phyloP scores from a whole-genome alignment of 441 rosid species.

The Viola pubescens region DNA sequence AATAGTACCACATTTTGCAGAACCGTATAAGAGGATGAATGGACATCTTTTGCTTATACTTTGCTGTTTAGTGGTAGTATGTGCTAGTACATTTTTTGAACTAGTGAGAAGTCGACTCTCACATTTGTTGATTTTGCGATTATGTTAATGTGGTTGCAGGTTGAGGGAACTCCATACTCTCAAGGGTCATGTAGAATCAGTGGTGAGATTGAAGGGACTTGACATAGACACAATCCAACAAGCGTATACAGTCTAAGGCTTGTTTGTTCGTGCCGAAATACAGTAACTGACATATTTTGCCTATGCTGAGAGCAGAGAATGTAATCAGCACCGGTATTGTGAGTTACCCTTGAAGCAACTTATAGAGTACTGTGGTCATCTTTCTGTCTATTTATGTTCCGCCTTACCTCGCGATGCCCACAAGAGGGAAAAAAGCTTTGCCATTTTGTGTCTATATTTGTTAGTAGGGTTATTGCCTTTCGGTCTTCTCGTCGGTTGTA shows the following conservation, averaged over 20 bases:
- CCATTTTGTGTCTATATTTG: conserved; percentile 20
- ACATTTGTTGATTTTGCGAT: neutral
- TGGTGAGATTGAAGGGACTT: conserved; percentile 80
- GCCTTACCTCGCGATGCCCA: conserved; percentile 1
- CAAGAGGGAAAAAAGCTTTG: conserved; percentile 12
- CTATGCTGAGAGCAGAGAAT: conserved; percentile 5
- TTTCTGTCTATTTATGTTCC: neutral
- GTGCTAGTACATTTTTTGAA: no score
- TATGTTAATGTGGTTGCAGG: conserved; percentile 33
- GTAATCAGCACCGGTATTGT: conserved; percentile 6
- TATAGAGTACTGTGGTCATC: conserved; percentile 12
- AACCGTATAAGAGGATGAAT: no score
- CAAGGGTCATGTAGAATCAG: conserved; percentile 94
- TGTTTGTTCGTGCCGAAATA: neutral
- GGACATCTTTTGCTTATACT: no score
- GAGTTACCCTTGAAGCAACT: conserved; percentile 11
- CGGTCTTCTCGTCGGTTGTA: neutral
- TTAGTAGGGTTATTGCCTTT: conserved; percentile 7
- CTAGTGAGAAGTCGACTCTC: neutral
- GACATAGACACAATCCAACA: conserved; percentile 95
- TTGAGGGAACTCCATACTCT: conserved; percentile 87
- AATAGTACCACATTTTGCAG: no score
- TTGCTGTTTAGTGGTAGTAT: no score
- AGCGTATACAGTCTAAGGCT: conserved; percentile 73
- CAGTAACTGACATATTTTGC: conserved; percentile 11